Evolutionary conservation across 2,329 filamentous ascomycete species (phyloP).

Genomic region (Akanthomyces dipterigenus): DNA sequence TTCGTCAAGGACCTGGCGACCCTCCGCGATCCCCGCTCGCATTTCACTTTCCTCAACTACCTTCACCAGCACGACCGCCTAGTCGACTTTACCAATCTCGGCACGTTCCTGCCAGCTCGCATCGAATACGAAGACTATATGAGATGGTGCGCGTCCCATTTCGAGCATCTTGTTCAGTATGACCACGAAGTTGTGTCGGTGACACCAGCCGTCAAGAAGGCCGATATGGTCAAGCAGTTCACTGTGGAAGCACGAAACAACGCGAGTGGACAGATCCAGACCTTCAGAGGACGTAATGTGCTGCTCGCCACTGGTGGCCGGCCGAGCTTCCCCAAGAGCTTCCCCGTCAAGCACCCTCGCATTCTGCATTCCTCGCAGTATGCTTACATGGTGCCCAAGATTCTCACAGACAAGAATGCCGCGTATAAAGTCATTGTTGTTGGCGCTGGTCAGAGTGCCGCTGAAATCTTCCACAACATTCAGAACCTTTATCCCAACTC

Average conservation of each 20-base stretch:
- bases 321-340: slow-evolving; percentile 62
- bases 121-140: slow-evolving; percentile 95
- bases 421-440: slow-evolving; percentile 75
- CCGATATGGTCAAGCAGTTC: slow-evolving; percentile 55
- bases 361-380: slow-evolving; percentile 90
- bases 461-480: slow-evolving; percentile 91
- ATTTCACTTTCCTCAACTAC: slow-evolving; percentile 96
- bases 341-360: slow-evolving; percentile 62
- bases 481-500: slow-evolving; percentile 77
- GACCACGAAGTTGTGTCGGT: slow-evolving; percentile 70
- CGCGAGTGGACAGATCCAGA: slow-evolving; percentile 46
- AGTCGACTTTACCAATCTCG: slow-evolving; percentile 83
- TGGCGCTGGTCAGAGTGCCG: slow-evolving; percentile 85
- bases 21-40: slow-evolving; percentile 75
- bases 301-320: slow-evolving; percentile 52
- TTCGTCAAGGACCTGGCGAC: slow-evolving; percentile 96
- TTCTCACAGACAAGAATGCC: slow-evolving; percentile 48
- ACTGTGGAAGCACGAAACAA: slow-evolving; percentile 58
- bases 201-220: slow-evolving; percentile 46
- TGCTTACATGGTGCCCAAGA: slow-evolving; percentile 53
- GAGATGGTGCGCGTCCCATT: slow-evolving; percentile 80
- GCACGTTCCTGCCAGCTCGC: slow-evolving; percentile 79
- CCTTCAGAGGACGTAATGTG: slow-evolving; percentile 58
- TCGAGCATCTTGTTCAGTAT: slow-evolving; percentile 67
- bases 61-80: slow-evolving; percentile 75